Evolutionary conservation across 345 rosid genomes (phyloP).

Genomic region (Dipteronia sinensis): DNA sequence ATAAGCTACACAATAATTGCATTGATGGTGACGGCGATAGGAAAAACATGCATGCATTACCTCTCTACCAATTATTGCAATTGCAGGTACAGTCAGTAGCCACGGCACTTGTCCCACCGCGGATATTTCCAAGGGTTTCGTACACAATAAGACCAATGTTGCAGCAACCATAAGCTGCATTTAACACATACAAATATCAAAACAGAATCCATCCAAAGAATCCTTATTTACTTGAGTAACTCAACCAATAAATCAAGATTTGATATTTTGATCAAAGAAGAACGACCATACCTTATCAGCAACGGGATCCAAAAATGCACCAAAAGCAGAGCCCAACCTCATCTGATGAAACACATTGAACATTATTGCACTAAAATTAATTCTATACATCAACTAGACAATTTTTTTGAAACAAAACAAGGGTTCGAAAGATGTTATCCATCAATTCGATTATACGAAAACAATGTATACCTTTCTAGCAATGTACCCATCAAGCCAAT

Average conservation of each 20-base stretch:
- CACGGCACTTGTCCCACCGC: slow-evolving; percentile 69
- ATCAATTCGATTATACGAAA: neutral
- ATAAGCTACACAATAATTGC: neutral
- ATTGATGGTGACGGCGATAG: slow-evolving; percentile 12
- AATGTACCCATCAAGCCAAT: slow-evolving; percentile 98
- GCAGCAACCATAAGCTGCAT: slow-evolving; percentile 99
- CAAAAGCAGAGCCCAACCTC: slow-evolving; percentile 83
- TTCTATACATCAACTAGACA: neutral
- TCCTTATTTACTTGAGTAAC: neutral
- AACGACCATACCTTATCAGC: slow-evolving; percentile 77
- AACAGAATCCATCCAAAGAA: slow-evolving; percentile 1
- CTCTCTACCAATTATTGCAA: slow-evolving; percentile 97
- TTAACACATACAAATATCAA: slow-evolving; percentile 14
- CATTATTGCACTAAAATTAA: neutral
- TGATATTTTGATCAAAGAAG: slow-evolving; percentile 15
- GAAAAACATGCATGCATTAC: slow-evolving; percentile 37
- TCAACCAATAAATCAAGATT: neutral
- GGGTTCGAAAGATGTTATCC: neutral
- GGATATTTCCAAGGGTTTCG: slow-evolving; percentile 63
- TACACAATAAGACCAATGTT: slow-evolving; percentile 82
- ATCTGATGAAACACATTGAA: slow-evolving; percentile 60
- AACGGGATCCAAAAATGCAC: slow-evolving; percentile 99
- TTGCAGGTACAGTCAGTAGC: slow-evolving; percentile 82
- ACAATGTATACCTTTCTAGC: slow-evolving; percentile 73
- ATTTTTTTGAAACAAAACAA: neutral